A percentile compares a stretch with the other conserved stretches of the same genome.
phyloP scores from a whole-genome alignment of 164 flowering plant genomes.

The Hamamelis virginiana region DNA sequence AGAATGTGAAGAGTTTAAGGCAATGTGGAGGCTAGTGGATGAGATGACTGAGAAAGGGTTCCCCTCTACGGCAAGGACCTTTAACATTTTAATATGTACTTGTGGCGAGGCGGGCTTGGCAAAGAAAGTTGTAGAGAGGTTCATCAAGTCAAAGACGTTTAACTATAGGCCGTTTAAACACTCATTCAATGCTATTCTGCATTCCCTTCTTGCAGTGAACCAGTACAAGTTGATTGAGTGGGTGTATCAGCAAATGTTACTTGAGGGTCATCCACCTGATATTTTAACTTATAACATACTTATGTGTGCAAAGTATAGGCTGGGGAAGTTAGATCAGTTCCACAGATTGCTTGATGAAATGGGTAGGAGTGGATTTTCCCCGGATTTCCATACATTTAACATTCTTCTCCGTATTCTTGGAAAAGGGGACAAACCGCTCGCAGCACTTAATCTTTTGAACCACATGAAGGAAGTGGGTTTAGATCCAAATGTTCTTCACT shows the following conservation, averaged over 20 bases:
- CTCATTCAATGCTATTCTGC: slow-evolving; percentile 78
- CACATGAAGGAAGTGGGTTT: slow-evolving; percentile 78
- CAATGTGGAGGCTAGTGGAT: slow-evolving; percentile 80
- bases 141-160: slow-evolving; percentile 71
- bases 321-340: slow-evolving; percentile 73
- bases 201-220: slow-evolving; percentile 49
- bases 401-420: slow-evolving; percentile 81
- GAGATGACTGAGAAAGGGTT: slow-evolving; percentile 81
- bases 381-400: slow-evolving; percentile 82
- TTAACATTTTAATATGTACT: slow-evolving; percentile 76
- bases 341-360: slow-evolving; percentile 70
- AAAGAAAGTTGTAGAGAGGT: slow-evolving; percentile 70
- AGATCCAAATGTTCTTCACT: slow-evolving; percentile 73
- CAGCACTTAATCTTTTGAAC: slow-evolving; percentile 70
- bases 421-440: slow-evolving; percentile 64
- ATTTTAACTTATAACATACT: slow-evolving; percentile 70
- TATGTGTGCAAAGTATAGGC: slow-evolving; percentile 62
- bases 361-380: slow-evolving; percentile 57
- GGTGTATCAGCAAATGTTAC: slow-evolving; percentile 77
- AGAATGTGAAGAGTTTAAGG: slow-evolving; percentile 65
- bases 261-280: slow-evolving; percentile 62
- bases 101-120: slow-evolving; percentile 79
- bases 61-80: slow-evolving; percentile 67
- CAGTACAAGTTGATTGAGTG: slow-evolving; percentile 83
- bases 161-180: slow-evolving; percentile 73